Evolutionary conservation across 176 grass and related monocot genomes (phyloP).

Genomic region (Otatea glauca): DNA sequence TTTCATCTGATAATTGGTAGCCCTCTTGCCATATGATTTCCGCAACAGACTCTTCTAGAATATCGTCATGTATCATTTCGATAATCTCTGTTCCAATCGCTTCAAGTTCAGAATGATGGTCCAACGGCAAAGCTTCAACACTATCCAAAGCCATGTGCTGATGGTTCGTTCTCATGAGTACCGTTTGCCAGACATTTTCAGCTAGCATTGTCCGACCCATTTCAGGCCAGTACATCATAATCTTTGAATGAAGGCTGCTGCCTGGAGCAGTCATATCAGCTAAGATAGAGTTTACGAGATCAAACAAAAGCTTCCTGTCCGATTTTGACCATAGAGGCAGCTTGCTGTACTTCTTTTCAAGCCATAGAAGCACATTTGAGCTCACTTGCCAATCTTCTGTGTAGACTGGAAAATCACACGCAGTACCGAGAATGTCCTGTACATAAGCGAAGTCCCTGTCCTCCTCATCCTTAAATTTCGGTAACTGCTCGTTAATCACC

Average conservation of each 20-base stretch:
- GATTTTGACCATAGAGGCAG: slow-evolving; percentile 63
- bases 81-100: slow-evolving; percentile 44
- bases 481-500: slow-evolving; percentile 24
- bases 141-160: slow-evolving; percentile 27
- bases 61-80: slow-evolving; percentile 43
- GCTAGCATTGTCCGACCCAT: slow-evolving; percentile 29
- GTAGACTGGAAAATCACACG: slow-evolving; percentile 18
- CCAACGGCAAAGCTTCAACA: slow-evolving; percentile 41
- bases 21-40: slow-evolving; percentile 16
- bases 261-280: slow-evolving; percentile 39
- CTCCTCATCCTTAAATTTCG: slow-evolving; percentile 58
- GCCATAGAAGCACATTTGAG: slow-evolving; percentile 54
- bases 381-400: slow-evolving; percentile 47
- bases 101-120: slow-evolving; percentile 35
- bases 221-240: slow-evolving; percentile 32
- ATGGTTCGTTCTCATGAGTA: slow-evolving; percentile 28
- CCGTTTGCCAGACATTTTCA: slow-evolving; percentile 52
- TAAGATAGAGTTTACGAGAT: slow-evolving; percentile 56
- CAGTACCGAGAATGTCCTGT: slow-evolving; percentile 55
- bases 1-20: not conserved
- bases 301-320: slow-evolving; percentile 70
- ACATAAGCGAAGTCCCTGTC: slow-evolving; percentile 70
- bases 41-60: slow-evolving; percentile 49
- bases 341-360: slow-evolving; percentile 64
- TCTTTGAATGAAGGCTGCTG: slow-evolving; percentile 35